Percentiles rank a stretch among this genome's conserved stretches.
Evolutionary conservation across 169 alveolate genomes (phyloP).

Genomic region (Eimeria praecox): DNA sequence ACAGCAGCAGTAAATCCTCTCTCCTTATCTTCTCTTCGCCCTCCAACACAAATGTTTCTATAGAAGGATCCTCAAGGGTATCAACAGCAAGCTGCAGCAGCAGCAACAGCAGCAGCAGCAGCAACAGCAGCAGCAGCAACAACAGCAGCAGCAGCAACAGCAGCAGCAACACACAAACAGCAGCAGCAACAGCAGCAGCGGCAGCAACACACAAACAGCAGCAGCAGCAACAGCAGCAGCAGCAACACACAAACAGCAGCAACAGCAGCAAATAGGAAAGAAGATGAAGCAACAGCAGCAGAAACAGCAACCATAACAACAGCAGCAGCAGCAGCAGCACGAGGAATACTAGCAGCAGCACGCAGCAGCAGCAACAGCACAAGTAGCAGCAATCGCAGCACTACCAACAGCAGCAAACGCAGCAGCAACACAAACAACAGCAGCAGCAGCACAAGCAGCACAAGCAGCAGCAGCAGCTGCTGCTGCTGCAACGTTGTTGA

Average conservation of each 20-base stretch:
- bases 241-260: conserved; percentile 37
- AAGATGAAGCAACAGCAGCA: conserved; percentile 33
- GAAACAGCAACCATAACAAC: conserved; percentile 12
- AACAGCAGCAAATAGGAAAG: background rate
- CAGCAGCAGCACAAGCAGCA: no score
- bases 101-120: background rate
- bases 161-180: background rate
- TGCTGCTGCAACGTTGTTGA: no score
- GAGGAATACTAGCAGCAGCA: background rate
- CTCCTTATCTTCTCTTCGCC: conserved; percentile 47
- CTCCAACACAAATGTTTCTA: background rate
- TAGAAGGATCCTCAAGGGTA: conserved; percentile 28
- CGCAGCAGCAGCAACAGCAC: background rate
- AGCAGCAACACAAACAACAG: no score
- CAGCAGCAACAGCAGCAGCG: background rate
- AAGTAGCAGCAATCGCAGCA: conserved; percentile 62
- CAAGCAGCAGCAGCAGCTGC: no score
- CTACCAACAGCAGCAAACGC: no score
- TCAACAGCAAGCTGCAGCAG: conserved; percentile 30
- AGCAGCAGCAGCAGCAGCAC: conserved; percentile 34
- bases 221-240: conserved; percentile 42
- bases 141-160: background rate
- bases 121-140: conserved; percentile 28
- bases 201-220: no score
- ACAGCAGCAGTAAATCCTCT: background rate